phyloP scores from a whole-genome alignment of 495 filamentous ascomycete species.

The Zalerion maritima region DNA sequence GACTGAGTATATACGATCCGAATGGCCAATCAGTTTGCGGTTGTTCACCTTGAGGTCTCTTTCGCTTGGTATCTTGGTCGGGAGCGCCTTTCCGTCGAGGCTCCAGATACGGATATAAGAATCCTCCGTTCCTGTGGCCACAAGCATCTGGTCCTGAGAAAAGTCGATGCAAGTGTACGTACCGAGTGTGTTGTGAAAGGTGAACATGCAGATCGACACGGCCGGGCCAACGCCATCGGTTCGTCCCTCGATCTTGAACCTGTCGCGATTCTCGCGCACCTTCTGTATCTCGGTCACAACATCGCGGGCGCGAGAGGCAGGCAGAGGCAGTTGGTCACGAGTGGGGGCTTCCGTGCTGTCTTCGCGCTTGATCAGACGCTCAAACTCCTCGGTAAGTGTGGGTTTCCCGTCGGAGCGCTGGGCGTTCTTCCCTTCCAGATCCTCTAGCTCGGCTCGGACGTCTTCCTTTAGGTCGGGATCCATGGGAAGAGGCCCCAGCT shows the following conservation, averaged over 20 bases:
- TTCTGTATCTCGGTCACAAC: conserved; percentile 88
- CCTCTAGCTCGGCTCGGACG: conserved; percentile 66
- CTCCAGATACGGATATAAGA: conserved; percentile 93
- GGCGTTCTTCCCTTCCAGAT: conserved; percentile 59
- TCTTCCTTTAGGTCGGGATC: conserved; percentile 66
- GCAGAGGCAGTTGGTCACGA: conserved; percentile 65
- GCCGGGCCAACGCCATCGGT: conserved; percentile 68
- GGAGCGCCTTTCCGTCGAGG: conserved; percentile 60
- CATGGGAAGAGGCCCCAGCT: conserved; percentile 65
- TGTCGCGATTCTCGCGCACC: conserved; percentile 83
- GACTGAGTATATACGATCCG: conserved; percentile 76
- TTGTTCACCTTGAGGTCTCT: conserved; percentile 33
- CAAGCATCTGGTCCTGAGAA: conserved; percentile 70
- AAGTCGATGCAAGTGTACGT: conserved; percentile 87
- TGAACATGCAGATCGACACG: conserved; percentile 86
- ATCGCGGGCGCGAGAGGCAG: conserved; percentile 72
- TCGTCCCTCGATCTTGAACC: conserved; percentile 66
- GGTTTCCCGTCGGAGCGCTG: conserved; percentile 44
- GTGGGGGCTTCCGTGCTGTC: conserved; percentile 70
- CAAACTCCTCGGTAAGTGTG: conserved; percentile 62
- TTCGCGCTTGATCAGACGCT: conserved; percentile 79
- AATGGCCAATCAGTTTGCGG: conserved; percentile 81
- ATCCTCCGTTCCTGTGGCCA: conserved; percentile 76
- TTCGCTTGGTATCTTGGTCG: conserved; percentile 24
- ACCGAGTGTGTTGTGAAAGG: conserved; percentile 90